A percentile compares a stretch with the other conserved stretches of the same genome.
Conservation (phyloP, 148 eudicot genomes). For the Pouteria glomerata region DNA sequence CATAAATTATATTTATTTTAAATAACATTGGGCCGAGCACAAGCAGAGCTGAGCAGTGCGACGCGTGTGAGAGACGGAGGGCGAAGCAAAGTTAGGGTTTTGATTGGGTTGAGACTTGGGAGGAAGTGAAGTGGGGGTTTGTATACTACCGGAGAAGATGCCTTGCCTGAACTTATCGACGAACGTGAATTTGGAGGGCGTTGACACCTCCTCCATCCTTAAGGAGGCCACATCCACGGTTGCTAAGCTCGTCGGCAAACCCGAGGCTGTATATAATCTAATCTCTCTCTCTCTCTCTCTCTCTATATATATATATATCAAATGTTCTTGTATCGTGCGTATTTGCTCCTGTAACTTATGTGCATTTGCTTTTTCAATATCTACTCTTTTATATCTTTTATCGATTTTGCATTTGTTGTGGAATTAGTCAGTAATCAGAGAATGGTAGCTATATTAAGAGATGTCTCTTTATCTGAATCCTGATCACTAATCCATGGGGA, state of each 20-base stretch:
- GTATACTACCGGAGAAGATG: conserved; percentile 31
- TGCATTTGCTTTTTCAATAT: neutral
- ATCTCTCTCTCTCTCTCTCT: conserved; percentile 5
- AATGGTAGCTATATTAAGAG: too few relatives aligned
- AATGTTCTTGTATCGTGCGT: neutral
- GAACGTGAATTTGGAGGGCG: conserved; percentile 74
- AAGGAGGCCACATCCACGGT: conserved; percentile 76
- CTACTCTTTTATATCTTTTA: neutral
- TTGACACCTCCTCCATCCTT: conserved; percentile 79
- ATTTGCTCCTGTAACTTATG: neutral
- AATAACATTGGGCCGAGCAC: too few relatives aligned
- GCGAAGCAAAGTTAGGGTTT: neutral
- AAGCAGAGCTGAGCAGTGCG: too few relatives aligned
- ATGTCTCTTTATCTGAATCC: too few relatives aligned
- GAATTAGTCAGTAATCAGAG: neutral
- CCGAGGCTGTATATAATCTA: conserved; percentile 42
- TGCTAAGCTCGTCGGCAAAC: conserved; percentile 75
- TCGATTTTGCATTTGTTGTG: neutral
- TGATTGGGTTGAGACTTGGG: neutral
- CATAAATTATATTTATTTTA: too few relatives aligned
- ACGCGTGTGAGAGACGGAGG: neutral
- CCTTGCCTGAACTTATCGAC: conserved; percentile 86
- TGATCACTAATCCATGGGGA: neutral
- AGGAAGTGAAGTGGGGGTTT: neutral
- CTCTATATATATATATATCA: neutral